These are phyloP conservation scores for Pythium apleroticum DNA, from an alignment of 352 stramenopile species.

Conservation along the genomic window DNA sequence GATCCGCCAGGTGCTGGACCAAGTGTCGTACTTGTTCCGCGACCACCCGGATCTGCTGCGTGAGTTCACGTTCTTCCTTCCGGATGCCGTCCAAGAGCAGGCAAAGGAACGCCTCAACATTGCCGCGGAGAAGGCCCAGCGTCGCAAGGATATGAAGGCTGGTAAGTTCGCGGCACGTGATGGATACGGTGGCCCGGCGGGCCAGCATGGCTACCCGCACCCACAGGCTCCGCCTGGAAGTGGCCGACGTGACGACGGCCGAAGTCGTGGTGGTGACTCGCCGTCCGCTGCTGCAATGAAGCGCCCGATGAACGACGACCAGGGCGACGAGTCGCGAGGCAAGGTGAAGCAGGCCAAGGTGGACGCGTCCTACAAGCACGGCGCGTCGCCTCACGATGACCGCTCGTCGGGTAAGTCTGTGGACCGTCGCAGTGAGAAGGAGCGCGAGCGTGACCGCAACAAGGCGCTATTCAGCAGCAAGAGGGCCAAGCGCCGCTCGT, in stretches of 20 bases:
- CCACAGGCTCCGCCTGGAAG: slow-evolving; percentile 15
- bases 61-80: slow-evolving; percentile 99
- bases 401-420: slow-evolving; percentile 46
- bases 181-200: slow-evolving; percentile 10
- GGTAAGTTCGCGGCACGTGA: slow-evolving; percentile 41
- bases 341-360: slow-evolving; percentile 36
- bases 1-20: slow-evolving; percentile 97
- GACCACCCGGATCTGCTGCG: slow-evolving; percentile 99
- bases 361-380: slow-evolving; percentile 40
- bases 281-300: slow-evolving; percentile 58
- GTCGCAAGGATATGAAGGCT: slow-evolving; percentile 66
- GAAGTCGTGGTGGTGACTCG: slow-evolving; percentile 41
- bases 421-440: slow-evolving; percentile 71
- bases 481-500: slow-evolving; percentile 61
- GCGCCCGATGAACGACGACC: slow-evolving; percentile 44
- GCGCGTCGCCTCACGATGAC: slow-evolving; percentile 48
- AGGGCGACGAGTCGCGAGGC: slow-evolving; percentile 35
- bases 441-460: slow-evolving; percentile 77
- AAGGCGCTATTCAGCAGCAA: slow-evolving; percentile 73
- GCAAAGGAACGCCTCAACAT: slow-evolving; percentile 95
- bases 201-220: slow-evolving; percentile 29
- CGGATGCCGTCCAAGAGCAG: slow-evolving; percentile 97
- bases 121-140: slow-evolving; percentile 94
- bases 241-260: slow-evolving; percentile 40
- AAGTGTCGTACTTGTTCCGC: slow-evolving; percentile 98